Evolutionary conservation across 495 filamentous ascomycete genomes (phyloP).

Genomic region (Xylaria longipes): DNA sequence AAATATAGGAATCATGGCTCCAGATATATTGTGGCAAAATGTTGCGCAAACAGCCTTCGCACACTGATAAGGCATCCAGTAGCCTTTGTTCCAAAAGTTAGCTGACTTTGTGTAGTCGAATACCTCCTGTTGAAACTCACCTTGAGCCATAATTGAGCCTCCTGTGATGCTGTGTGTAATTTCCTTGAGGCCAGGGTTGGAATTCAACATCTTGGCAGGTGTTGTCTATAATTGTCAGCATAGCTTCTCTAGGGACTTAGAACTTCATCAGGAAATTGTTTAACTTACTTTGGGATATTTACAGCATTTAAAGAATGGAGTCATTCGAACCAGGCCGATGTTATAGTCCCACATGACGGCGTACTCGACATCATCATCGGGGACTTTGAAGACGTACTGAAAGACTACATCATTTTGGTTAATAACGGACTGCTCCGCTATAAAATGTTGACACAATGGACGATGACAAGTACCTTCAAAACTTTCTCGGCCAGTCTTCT

Average conservation of each 20-base stretch:
- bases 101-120: neutral
- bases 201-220: conserved; percentile 78
- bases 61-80: conserved; percentile 93
- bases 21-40: conserved; percentile 85
- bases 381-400: conserved; percentile 84
- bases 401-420: conserved; percentile 66
- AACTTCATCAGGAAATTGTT: neutral
- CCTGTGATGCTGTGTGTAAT: conserved; percentile 95
- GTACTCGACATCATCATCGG: conserved; percentile 70
- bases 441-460: conserved; percentile 8
- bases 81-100: conserved; percentile 63
- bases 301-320: conserved; percentile 90
- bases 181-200: conserved; percentile 81
- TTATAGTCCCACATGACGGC: conserved; percentile 97
- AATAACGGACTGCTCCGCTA: conserved; percentile 21
- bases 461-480: conserved; percentile 74
- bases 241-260: conserved; percentile 8
- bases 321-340: conserved; percentile 92
- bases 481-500: conserved; percentile 82
- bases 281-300: conserved; percentile 79
- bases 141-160: conserved; percentile 87
- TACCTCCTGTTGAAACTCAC: conserved; percentile 50
- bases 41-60: conserved; percentile 84
- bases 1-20: conserved; percentile 86
- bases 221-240: conserved; percentile 65